Percentiles rank a stretch among this genome's conserved stretches.
These are phyloP conservation scores for Fusarium albosuccineum DNA, from an alignment of 2,329 filamentous ascomycete genomes.

Conservation along the genomic window DNA sequence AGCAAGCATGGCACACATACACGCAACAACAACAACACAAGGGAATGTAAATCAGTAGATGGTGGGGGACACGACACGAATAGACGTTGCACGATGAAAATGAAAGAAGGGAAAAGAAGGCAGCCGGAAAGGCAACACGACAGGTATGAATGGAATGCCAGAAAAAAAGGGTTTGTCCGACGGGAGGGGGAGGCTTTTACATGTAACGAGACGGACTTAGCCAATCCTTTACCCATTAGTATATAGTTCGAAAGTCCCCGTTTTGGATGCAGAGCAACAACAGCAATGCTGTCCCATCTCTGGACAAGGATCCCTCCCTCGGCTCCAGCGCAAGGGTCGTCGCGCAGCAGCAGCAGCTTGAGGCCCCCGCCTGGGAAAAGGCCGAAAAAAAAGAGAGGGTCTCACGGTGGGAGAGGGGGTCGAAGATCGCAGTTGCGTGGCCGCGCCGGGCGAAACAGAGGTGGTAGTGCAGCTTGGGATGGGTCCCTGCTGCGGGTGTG, in stretches of 20 bases:
- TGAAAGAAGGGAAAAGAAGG: conserved; percentile 1
- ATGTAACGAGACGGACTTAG: no score
- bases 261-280: no score
- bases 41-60: not conserved
- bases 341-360: no score
- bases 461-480: conserved; percentile 32
- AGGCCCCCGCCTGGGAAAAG: not conserved
- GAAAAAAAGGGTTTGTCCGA: not conserved
- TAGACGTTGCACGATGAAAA: not conserved
- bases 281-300: no score
- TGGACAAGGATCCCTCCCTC: not conserved
- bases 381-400: conserved; percentile 12
- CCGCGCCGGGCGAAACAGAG: conserved; percentile 31
- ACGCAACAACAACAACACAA: conserved; percentile 8
- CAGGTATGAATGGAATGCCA: not conserved
- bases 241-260: no score
- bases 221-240: no score
- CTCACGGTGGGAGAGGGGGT: not conserved
- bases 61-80: not conserved
- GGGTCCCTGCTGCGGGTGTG: conserved; percentile 36
- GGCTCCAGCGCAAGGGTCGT: no score
- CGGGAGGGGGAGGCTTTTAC: no score
- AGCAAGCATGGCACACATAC: conserved; percentile 30
- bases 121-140: not conserved
- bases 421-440: conserved; percentile 25